phyloP scores from a whole-genome alignment of 805 yeast species.

The Metschnikowia gelsemii region DNA sequence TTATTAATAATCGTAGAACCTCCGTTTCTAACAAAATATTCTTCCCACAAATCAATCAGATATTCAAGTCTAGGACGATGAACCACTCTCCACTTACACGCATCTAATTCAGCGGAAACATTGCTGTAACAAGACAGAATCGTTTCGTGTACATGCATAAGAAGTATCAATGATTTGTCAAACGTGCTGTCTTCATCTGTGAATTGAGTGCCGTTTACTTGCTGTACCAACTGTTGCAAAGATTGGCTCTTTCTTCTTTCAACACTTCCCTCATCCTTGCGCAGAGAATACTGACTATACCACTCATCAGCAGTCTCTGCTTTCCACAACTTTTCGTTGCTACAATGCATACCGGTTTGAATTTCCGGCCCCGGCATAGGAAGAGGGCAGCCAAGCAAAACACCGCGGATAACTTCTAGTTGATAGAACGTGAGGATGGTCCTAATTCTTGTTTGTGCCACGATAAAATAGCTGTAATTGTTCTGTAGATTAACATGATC shows the following conservation, averaged over 20 bases:
- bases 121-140: constrained; percentile 48
- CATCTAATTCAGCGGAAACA: constrained; percentile 39
- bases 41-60: constrained; percentile 67
- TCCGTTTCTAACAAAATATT: constrained; percentile 56
- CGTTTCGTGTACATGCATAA: constrained; percentile 66
- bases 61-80: constrained; percentile 58
- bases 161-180: constrained; percentile 52
- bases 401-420: constrained; percentile 48
- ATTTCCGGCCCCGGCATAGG: constrained; percentile 43
- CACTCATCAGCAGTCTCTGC: constrained; percentile 52
- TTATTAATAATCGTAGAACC: constrained; percentile 59
- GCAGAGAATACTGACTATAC: constrained; percentile 32
- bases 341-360: constrained; percentile 65
- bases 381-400: constrained; percentile 43
- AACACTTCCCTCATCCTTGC: constrained; percentile 34
- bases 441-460: constrained; percentile 55
- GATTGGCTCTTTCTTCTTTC: constrained; percentile 57
- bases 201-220: constrained; percentile 41
- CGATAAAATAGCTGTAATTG: constrained; percentile 50
- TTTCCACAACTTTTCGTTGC: constrained; percentile 59
- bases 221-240: constrained; percentile 45
- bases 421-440: constrained; percentile 53
- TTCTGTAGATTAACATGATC: constrained; percentile 33
- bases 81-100: constrained; percentile 64
- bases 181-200: constrained; percentile 42